Conservation (phyloP, 305 asterid genomes). For the Plantago lanceolata region DNA sequence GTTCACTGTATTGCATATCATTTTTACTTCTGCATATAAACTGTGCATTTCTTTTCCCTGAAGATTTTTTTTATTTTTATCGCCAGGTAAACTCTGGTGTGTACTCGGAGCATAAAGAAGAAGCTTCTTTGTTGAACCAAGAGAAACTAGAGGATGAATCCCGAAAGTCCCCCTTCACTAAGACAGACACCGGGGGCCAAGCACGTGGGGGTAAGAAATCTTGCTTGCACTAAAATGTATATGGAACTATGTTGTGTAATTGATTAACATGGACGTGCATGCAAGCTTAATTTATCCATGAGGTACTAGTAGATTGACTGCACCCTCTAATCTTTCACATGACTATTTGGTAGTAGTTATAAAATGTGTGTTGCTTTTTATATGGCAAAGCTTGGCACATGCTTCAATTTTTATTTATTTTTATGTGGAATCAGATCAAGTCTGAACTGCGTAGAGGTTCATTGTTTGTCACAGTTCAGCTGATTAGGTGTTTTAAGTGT, state of each 20-base stretch:
- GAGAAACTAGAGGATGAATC: conserved; percentile 52
- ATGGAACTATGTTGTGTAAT: conserved; percentile 10
- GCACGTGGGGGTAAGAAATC: conserved; percentile 45
- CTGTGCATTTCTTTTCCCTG: conserved; percentile 12
- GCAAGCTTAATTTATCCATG: conserved; percentile 12
- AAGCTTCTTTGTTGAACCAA: conserved; percentile 38
- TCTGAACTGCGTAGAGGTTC: background rate
- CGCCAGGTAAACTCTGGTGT: conserved; percentile 50
- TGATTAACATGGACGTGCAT: background rate
- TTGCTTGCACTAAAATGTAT: conserved; percentile 11
- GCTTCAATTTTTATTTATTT: background rate
- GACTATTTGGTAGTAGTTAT: background rate
- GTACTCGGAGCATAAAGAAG: conserved; percentile 40
- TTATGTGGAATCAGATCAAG: background rate
- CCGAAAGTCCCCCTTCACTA: conserved; percentile 37
- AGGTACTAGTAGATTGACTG: background rate
- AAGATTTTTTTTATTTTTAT: conserved; percentile 13
- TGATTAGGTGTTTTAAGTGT: background rate
- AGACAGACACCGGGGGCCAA: conserved; percentile 41
- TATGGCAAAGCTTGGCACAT: background rate
- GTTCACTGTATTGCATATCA: background rate
- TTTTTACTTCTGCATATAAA: background rate
- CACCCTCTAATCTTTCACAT: background rate
- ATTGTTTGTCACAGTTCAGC: background rate
- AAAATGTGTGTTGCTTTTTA: background rate